These are phyloP conservation scores for Carex parvula DNA, from an alignment of 176 grass and related monocot species.

Conservation along the genomic window DNA sequence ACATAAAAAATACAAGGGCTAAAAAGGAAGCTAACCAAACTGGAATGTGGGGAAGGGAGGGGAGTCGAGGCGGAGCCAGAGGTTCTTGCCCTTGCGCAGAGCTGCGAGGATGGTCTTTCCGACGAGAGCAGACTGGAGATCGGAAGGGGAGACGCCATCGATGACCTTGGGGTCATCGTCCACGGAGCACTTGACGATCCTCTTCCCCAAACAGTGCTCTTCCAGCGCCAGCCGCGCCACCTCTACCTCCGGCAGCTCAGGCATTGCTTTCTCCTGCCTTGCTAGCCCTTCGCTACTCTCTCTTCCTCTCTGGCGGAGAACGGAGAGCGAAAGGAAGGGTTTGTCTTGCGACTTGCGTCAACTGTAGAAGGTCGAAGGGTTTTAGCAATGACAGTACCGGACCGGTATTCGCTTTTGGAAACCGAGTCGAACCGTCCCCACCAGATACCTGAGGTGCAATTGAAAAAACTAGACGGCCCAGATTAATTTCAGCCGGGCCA, in stretches of 20 bases:
- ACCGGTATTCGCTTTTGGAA: neutral
- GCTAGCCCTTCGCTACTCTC: neutral
- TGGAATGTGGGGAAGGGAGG: constrained; percentile 53
- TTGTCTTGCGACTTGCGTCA: neutral
- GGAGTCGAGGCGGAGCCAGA: constrained; percentile 45
- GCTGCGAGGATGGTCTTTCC: constrained; percentile 39
- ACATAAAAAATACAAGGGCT: neutral
- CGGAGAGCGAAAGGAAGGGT: neutral
- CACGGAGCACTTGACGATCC: constrained; percentile 28
- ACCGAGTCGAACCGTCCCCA: neutral
- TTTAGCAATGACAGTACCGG: neutral
- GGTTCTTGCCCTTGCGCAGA: constrained; percentile 49
- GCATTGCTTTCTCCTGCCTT: constrained; percentile 29
- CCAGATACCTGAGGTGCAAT: too few species aligned
- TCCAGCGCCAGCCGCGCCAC: constrained; percentile 43
- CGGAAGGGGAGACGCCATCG: constrained; percentile 40
- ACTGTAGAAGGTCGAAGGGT: neutral
- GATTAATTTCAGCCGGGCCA: too few species aligned
- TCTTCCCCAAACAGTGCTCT: constrained; percentile 47
- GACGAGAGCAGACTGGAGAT: constrained; percentile 34
- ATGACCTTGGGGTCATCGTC: constrained; percentile 56
- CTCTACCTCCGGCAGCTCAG: constrained; percentile 64
- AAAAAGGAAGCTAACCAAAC: constrained; percentile 36
- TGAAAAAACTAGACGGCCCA: too few species aligned
- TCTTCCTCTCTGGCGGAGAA: neutral